Evolutionary conservation across 2,329 filamentous ascomycete species (phyloP), one percentile per base, ranked within the genome.

Genomic region (Aspergillus floridensis): DNA sequence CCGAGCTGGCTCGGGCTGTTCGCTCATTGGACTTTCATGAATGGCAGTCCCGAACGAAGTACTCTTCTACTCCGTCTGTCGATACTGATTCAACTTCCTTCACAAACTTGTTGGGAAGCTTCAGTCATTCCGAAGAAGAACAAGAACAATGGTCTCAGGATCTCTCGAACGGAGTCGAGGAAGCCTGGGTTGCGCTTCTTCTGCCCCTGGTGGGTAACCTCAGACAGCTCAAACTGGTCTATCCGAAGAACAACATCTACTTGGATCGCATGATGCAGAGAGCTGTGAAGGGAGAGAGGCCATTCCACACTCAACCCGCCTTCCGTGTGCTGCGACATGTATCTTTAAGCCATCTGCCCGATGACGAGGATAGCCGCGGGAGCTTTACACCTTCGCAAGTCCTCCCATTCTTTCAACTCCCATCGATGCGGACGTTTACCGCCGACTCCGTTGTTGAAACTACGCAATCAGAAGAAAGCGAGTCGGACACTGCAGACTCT

Each of bases 121-220:
- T 65, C 6, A 65, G 67, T 26, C 60, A 63, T 35, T 68, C 68
- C 2, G 29, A 60, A 0, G 57, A 59, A n/a, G 70, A 73, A 46
- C 46, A 59, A 29, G 24, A 35, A 3, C 60, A 64, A 54, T 73
- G 70, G 69, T 55, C 57, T 32, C 49, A 65, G 29, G 60, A 65
- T 46, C 66, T 73, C 24, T 51, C 48, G 2, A n/a, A 60, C 8
- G 67, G 66, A 16, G 56, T 64, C 1, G 62, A 61, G 12, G 70
- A 73, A 26, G 64, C 70, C 1, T 73, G 70, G 70, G 60, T 67
- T 29, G 70, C 70, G 1, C 60, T 71, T 21, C 56, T 68, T 22
- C 56, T 72, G 6, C 68, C 69, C 2, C 47, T 71, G 8, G 59
- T 65, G n/a, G 66, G 35, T 48, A 71, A 70, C 3, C 46, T 73